These are phyloP conservation scores for Amoebophrya sp. DNA, from an alignment of 169 alveolate genomes.

Conservation along the genomic window DNA sequence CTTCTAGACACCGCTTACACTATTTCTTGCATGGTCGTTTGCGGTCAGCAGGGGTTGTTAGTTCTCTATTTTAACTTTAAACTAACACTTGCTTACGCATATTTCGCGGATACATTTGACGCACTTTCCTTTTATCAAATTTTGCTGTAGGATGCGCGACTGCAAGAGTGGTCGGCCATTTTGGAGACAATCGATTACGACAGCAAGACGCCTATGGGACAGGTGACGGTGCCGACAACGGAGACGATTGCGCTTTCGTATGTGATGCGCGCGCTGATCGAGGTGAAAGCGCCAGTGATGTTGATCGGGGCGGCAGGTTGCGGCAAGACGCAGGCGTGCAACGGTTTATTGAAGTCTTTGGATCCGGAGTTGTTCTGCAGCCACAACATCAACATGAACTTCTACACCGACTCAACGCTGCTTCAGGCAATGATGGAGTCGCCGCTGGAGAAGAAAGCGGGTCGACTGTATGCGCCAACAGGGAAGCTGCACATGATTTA, in stretches of 20 bases:
- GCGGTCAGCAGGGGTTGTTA: background rate
- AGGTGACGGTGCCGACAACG: constrained; percentile 76
- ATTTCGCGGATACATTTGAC: background rate
- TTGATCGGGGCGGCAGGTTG: constrained; percentile 88
- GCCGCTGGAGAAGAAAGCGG: constrained; percentile 87
- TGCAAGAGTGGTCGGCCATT: constrained; percentile 47
- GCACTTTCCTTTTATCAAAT: no score
- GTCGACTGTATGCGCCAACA: constrained; percentile 86
- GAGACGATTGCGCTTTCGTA: constrained; percentile 80
- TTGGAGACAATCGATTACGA: constrained; percentile 52
- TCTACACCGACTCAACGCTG: constrained; percentile 83
- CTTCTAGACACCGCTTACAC: constrained; percentile 56
- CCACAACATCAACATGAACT: constrained; percentile 78
- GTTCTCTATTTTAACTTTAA: background rate
- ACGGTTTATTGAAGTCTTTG: constrained; percentile 67
- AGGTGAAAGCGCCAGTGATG: constrained; percentile 67
- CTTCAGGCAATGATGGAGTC: constrained; percentile 71
- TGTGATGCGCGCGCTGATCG: constrained; percentile 70
- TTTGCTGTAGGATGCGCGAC: constrained; percentile 41
- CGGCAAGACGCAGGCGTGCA: constrained; percentile 84
- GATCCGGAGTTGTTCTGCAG: constrained; percentile 64
- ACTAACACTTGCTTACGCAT: background rate
- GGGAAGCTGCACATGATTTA: constrained; percentile 82
- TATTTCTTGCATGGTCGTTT: no score
- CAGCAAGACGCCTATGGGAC: constrained; percentile 56